Percentiles rank a stretch among this genome's conserved stretches.
Evolutionary conservation across 768 basidiomycete genomes (phyloP).

Genomic region (Tulasnella sp.): DNA sequence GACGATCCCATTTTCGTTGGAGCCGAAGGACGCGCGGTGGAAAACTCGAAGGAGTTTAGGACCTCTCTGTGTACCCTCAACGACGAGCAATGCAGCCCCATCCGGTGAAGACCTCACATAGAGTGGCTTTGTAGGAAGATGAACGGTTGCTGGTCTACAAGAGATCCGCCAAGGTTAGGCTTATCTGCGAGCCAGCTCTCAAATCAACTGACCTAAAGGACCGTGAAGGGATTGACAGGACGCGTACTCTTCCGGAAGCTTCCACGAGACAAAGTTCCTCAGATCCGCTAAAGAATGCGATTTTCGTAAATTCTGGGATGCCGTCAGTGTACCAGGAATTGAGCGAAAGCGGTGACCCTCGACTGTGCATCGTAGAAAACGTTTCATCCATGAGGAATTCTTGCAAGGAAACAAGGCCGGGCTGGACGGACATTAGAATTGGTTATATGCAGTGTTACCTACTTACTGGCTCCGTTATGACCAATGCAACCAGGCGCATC

Average conservation of each 20-base stretch:
- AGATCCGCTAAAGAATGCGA: slow-evolving; percentile 53
- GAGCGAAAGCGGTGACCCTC: slow-evolving; percentile 51
- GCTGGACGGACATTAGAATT: neutral
- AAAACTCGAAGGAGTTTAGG: slow-evolving; percentile 47
- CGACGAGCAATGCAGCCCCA: slow-evolving; percentile 55
- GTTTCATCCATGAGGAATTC: slow-evolving; percentile 53
- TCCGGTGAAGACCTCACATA: slow-evolving; percentile 56
- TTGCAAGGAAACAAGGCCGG: neutral
- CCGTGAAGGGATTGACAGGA: slow-evolving; percentile 59
- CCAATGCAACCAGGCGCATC: slow-evolving; percentile 51
- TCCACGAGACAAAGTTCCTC: slow-evolving; percentile 62
- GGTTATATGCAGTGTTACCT: neutral
- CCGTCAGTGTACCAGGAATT: slow-evolving; percentile 49
- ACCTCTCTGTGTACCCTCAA: slow-evolving; percentile 36
- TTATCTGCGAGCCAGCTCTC: neutral
- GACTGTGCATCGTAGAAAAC: slow-evolving; percentile 47
- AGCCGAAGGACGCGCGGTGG: slow-evolving; percentile 64
- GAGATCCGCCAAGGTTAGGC: neutral
- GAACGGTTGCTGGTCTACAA: slow-evolving; percentile 53
- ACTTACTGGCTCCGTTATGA: neutral
- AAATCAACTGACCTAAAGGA: slow-evolving; percentile 55
- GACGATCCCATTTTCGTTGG: slow-evolving; percentile 49
- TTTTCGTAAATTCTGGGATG: slow-evolving; percentile 43
- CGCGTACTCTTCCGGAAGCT: slow-evolving; percentile 48
- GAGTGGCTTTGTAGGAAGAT: slow-evolving; percentile 46